These are phyloP conservation scores for Erythrobasidium yunnanense DNA, from an alignment of 768 basidiomycete species.

Conservation along the genomic window DNA sequence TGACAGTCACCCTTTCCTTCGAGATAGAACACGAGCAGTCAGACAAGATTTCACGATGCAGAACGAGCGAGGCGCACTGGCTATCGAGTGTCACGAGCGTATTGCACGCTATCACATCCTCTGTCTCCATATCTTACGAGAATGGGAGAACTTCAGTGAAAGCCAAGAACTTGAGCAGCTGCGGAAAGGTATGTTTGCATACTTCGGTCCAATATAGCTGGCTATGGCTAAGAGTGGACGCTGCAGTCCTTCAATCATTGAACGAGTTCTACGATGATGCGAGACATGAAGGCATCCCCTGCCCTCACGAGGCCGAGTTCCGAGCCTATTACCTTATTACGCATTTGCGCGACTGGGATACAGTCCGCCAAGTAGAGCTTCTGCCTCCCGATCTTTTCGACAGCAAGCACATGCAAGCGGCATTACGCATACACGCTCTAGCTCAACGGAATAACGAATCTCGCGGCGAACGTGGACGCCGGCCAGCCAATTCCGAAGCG, in stretches of 20 bases:
- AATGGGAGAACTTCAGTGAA: conserved; percentile 55
- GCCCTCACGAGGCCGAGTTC: conserved; percentile 86
- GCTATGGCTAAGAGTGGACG: neutral
- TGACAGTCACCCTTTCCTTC: conserved; percentile 67
- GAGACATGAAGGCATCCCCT: conserved; percentile 48
- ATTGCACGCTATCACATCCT: conserved; percentile 90
- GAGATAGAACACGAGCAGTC: conserved; percentile 80
- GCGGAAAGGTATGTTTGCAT: conserved; percentile 65
- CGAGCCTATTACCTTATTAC: conserved; percentile 85
- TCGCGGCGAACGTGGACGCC: conserved; percentile 36
- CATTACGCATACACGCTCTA: conserved; percentile 64
- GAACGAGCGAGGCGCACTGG: conserved; percentile 59
- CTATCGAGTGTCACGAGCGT: conserved; percentile 83
- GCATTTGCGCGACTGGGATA: conserved; percentile 61
- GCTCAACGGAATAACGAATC: conserved; percentile 60
- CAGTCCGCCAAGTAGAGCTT: conserved; percentile 38
- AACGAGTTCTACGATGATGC: conserved; percentile 90
- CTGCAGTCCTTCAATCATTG: conserved; percentile 71
- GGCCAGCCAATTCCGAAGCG: conserved; percentile 57
- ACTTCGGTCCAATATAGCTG: neutral
- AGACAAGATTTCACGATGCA: conserved; percentile 93
- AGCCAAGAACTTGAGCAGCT: conserved; percentile 74
- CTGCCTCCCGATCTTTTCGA: conserved; percentile 52
- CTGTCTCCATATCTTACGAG: conserved; percentile 51
- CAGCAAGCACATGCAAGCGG: conserved; percentile 69